Percentiles rank a stretch among this genome's conserved stretches.
These are phyloP conservation scores for Saturnispora bothae DNA, from an alignment of 805 yeast species.

Conservation along the genomic window DNA sequence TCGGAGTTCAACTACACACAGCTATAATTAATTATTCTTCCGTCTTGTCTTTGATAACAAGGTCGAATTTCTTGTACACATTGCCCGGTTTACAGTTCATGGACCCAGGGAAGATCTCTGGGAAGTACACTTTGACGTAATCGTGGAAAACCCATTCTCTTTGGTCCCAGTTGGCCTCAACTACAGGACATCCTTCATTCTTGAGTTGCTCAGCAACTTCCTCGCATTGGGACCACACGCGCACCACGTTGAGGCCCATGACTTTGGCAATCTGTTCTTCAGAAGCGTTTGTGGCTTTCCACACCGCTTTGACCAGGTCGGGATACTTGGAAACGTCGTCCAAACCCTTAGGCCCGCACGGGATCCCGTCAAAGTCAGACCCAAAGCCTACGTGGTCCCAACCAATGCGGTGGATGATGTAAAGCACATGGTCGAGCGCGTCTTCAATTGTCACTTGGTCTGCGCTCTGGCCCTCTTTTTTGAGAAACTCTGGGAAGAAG, in stretches of 20 bases:
- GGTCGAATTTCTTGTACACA: conserved; percentile 7
- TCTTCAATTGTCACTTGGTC: conserved; percentile 36
- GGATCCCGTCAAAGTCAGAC: conserved; percentile 44
- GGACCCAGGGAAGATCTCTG: conserved; percentile 29
- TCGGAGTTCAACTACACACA: not conserved
- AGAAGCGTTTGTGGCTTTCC: conserved; percentile 28
- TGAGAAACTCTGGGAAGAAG: conserved; percentile 35
- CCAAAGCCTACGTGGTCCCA: conserved; percentile 49
- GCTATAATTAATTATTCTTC: not conserved
- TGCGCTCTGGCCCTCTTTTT: conserved; percentile 15
- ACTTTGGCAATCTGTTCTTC: conserved; percentile 34
- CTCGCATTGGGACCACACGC: conserved; percentile 39
- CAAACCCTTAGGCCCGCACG: conserved; percentile 34
- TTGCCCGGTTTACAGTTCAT: conserved; percentile 10
- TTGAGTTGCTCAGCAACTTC: conserved; percentile 17
- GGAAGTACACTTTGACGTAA: conserved; percentile 22
- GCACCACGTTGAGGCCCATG: conserved; percentile 36
- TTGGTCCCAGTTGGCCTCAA: conserved; percentile 33
- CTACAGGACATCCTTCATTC: conserved; percentile 13
- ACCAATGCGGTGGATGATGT: conserved; percentile 36
- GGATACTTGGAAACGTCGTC: conserved; percentile 50
- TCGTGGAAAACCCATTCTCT: conserved; percentile 33
- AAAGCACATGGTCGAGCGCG: conserved; percentile 36
- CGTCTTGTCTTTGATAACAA: conserved; percentile 2
- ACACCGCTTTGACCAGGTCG: conserved; percentile 29